Base-by-base conservation (phyloP, 306 rosid species). In the Casuarina cunninghamiana region DNA sequence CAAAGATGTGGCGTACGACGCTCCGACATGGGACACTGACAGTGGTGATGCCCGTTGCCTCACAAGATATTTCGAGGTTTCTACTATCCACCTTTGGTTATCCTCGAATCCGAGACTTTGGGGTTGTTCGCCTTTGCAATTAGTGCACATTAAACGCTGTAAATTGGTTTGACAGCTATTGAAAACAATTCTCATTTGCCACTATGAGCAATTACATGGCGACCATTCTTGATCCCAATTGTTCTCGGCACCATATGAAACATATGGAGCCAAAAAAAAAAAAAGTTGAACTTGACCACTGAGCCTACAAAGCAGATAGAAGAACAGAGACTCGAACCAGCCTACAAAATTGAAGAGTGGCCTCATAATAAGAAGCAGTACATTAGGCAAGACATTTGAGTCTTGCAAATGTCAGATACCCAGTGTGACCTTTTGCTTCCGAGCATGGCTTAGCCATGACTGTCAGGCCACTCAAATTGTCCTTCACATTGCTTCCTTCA, bases 351-450 rank as follows among this genome's bases (percentile, higher is more conserved):
- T 15, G 49, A 69, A 73, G 69, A 38, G 10, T 53, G 44, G 68
- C 69, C 41, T 19, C 60, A 54, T 84, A 79, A 88, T 49, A 78
- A 82, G 69, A 85, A 26, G 32, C 32, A 26, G 32, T 26, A 26
- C 32, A 26, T 26, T 26, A 26, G 32, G 32, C 32, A 26, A 26
- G 49, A 80, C 94, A 90, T 85, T 82, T 86, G 70, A 89, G 93
- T 68, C 97, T 89, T 55, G 96, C 97, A 80, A 90, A 91, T 70
- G 98, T 91, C 84, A 93, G 79, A 89, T 90, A 91, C 76, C 98
- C 96, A 2, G 97, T 94, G 87, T 91, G 98, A 79, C 98, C 98
- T 84, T 87, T 87, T 58, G 98, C 93, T 75, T 93, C 98, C 41
- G 83, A 77, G 55, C 88, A 82, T 4, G 93, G 97, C 81, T 85